A percentile compares a stretch with the other conserved stretches of the same genome.
phyloP scores from a whole-genome alignment of 169 alveolate genomes.

The Perkinsus olseni region DNA sequence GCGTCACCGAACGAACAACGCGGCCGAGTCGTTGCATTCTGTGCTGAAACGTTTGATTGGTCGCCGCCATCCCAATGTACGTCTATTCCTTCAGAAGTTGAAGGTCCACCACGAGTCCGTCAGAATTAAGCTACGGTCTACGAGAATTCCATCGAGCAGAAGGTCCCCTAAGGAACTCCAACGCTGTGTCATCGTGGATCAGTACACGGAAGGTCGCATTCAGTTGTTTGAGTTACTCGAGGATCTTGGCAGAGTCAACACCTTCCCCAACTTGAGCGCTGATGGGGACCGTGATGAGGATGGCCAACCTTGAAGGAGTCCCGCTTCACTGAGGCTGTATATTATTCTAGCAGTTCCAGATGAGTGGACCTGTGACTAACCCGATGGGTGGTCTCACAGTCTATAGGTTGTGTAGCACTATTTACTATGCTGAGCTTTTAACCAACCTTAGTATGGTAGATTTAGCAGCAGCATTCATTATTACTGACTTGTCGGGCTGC shows the following conservation, averaged over 20 bases:
- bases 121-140: neutral
- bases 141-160: neutral
- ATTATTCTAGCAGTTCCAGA: too few relatives aligned
- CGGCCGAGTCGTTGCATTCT: neutral
- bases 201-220: neutral
- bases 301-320: neutral
- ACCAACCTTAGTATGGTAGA: too few relatives aligned
- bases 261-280: neutral
- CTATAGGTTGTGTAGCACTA: too few relatives aligned
- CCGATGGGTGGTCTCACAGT: too few relatives aligned
- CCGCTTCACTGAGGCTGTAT: neutral
- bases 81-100: neutral
- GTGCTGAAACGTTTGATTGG: neutral
- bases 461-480: too few relatives aligned
- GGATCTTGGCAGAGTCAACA: neutral
- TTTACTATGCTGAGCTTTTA: too few relatives aligned
- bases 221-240: neutral
- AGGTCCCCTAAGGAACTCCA: neutral
- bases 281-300: neutral
- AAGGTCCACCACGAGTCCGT: neutral
- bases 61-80: neutral
- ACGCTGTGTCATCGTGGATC: neutral
- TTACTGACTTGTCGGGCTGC: too few relatives aligned
- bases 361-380: too few relatives aligned
- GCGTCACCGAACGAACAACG: neutral